These are phyloP conservation scores for Ophiocordyceps camponoti-floridani DNA, from an alignment of 2,329 filamentous ascomycete genomes.

Conservation along the genomic window DNA sequence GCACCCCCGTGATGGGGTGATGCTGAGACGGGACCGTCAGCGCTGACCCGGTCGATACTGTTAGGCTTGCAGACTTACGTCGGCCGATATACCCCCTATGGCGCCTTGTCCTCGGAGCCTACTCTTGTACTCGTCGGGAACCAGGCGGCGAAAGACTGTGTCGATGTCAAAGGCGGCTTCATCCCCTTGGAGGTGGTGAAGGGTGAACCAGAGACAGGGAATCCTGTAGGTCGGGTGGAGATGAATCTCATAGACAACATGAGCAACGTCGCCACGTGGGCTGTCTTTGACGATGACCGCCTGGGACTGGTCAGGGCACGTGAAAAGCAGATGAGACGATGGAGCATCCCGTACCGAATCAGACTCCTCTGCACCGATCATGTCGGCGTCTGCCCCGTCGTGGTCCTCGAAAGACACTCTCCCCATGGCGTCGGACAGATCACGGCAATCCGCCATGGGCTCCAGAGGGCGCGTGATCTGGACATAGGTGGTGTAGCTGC, in stretches of 20 bases:
- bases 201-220: slow-evolving; percentile 59
- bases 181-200: slow-evolving; percentile 37
- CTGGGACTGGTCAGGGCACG: slow-evolving; percentile 11
- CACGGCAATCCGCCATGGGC: slow-evolving; percentile 20
- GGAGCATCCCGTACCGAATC: slow-evolving; percentile 23
- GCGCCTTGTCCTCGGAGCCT: slow-evolving; percentile 41
- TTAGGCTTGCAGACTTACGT: slow-evolving; percentile 36
- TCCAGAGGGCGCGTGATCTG: slow-evolving; percentile 38
- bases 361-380: slow-evolving; percentile 31
- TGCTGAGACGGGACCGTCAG: slow-evolving; percentile 35
- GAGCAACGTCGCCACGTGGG: slow-evolving; percentile 17
- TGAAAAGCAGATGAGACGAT: background rate
- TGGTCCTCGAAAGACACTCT: slow-evolving; percentile 23
- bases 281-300: slow-evolving; percentile 18
- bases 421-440: slow-evolving; percentile 27
- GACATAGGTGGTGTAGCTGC: slow-evolving; percentile 31
- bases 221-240: slow-evolving; percentile 58
- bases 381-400: slow-evolving; percentile 19
- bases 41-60: slow-evolving; percentile 5
- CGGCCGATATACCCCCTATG: slow-evolving; percentile 58
- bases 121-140: slow-evolving; percentile 46
- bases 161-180: slow-evolving; percentile 45
- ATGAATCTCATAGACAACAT: slow-evolving; percentile 56
- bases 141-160: slow-evolving; percentile 51
- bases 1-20: slow-evolving; percentile 63